A percentile compares a stretch with the other conserved stretches of the same genome.
These are phyloP conservation scores for Bipolaris bicolor DNA, from an alignment of 2,329 filamentous ascomycete species.

Conservation along the genomic window DNA sequence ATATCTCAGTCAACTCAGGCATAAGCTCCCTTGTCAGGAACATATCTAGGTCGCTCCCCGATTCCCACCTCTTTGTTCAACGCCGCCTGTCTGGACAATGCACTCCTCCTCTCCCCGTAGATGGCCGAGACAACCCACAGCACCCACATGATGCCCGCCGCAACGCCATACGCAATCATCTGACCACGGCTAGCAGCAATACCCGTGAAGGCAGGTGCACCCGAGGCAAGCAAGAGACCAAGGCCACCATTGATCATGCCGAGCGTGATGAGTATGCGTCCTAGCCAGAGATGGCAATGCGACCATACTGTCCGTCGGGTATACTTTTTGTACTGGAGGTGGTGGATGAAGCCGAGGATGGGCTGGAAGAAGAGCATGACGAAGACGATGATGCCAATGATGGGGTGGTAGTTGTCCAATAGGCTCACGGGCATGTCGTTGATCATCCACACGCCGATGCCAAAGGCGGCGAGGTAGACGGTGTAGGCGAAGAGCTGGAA, in stretches of 20 bases:
- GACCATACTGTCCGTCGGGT: constrained; percentile 55
- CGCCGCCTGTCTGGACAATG: constrained; percentile 12
- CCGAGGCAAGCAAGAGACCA: constrained; percentile 51
- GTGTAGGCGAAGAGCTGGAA: constrained; percentile 58
- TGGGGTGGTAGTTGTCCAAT: constrained; percentile 54
- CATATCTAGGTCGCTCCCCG: constrained; percentile 7
- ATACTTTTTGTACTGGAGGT: constrained; percentile 57
- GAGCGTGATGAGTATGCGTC: constrained; percentile 57
- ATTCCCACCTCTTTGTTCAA: constrained; percentile 18
- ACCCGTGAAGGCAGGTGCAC: constrained; percentile 32
- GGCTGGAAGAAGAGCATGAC: constrained; percentile 62
- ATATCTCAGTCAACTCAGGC: constrained; percentile 11
- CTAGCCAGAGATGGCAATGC: constrained; percentile 62
- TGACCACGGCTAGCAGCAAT: constrained; percentile 35
- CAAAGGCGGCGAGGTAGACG: constrained; percentile 57
- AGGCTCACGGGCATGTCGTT: constrained; percentile 36
- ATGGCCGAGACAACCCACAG: constrained; percentile 38
- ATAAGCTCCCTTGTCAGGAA: constrained; percentile 25
- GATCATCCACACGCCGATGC: constrained; percentile 59
- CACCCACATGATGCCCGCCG: constrained; percentile 46
- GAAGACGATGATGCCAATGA: constrained; percentile 61
- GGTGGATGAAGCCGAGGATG: constrained; percentile 59
- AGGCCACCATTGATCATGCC: constrained; percentile 64
- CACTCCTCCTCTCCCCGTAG: constrained; percentile 32
- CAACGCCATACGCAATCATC: constrained; percentile 42